A percentile compares a stretch with the other conserved stretches of the same genome.
Conservation (phyloP, 1,284 basidiomycete species). For the Tylopilus sp. region DNA sequence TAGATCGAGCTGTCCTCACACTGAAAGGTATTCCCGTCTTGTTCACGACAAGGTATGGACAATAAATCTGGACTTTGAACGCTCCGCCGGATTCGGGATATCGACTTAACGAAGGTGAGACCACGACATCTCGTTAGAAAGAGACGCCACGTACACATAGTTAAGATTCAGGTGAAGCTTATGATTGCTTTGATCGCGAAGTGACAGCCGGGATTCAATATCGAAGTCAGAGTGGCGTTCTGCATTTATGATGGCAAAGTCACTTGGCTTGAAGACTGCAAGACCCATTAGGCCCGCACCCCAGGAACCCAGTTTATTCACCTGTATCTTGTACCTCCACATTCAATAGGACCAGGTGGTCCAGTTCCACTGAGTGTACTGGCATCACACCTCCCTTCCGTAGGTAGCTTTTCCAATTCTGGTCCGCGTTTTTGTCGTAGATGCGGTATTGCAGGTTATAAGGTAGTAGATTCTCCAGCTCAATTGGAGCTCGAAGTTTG, state of each 20-base stretch:
- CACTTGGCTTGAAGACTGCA: constrained; percentile 89
- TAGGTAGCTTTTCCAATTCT: constrained; percentile 89
- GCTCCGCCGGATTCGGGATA: constrained; percentile 95
- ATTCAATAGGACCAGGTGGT: constrained; percentile 91
- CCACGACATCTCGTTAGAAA: background rate
- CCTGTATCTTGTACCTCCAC: constrained; percentile 87
- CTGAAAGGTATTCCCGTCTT: constrained; percentile 87
- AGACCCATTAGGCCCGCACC: constrained; percentile 4
- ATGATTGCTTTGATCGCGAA: constrained; percentile 73
- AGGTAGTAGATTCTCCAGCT: constrained; percentile 94
- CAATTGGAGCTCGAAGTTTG: constrained; percentile 89
- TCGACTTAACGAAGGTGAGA: constrained; percentile 43
- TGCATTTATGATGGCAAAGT: constrained; percentile 96
- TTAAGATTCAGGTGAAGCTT: constrained; percentile 84
- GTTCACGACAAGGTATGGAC: constrained; percentile 90
- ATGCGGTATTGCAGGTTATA: constrained; percentile 95
- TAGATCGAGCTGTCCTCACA: constrained; percentile 65
- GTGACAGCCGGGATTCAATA: constrained; percentile 65
- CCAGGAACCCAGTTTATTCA: constrained; percentile 32
- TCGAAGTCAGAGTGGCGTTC: constrained; percentile 90
- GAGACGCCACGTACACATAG: constrained; percentile 65
- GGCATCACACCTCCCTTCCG: constrained; percentile 94
- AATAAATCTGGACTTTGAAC: constrained; percentile 95
- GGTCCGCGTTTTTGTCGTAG: constrained; percentile 92
- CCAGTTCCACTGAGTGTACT: constrained; percentile 92